Evolutionary conservation across 2,329 filamentous ascomycete genomes (phyloP), one percentile per base, ranked within the genome.

Genomic region (Exophiala lecanii-corni): DNA sequence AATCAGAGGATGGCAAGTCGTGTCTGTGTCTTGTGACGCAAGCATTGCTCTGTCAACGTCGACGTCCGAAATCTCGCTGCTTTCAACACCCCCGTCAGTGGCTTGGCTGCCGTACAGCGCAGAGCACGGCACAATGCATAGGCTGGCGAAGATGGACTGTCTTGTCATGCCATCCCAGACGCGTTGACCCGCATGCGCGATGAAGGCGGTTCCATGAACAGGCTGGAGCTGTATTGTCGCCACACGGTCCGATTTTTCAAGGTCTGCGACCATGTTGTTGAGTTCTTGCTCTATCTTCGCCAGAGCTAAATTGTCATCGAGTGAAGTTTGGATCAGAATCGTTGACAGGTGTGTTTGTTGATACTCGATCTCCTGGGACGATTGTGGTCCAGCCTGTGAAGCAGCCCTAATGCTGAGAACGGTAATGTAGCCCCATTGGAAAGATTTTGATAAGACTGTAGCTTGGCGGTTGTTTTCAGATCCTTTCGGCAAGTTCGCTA

Each of bases 61-160:
- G 25, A 19, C 9, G 15, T 21, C 13, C 9, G 16, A 37, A 46
- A 25, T 25, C 38, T 28, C 43, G 39, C 43, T 21, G 38, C 43
- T 46, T 37, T 46, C 30, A 13, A 34, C 33, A 28, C 23, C 18
- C 25, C 19, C 20, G 31, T 18, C 6, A 9, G 26, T 19, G 9
- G 20, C 34, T 15, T 23, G 31, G 20, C 23, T 31, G 2, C 49
- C 79, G 12, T 65, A 79, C 42, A 73, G 73, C 1, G 65, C 72
- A 19, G 62, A 78, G 41, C 46, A 50, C 17, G 45, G 45, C 15
- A 51, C 38, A 26, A 49, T 28, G 12, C 33, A 39, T 28, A 49
- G n/a, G 20, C 9, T 33, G 15, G 26, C 18, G 17, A 51, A 41
- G 33, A 49, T 36, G 7, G 18, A 3, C 18, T 28, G 6, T 23